Base-by-base conservation (phyloP, 2,329 filamentous ascomycete genomes). In the Arthrobotrys sinensis region DNA sequence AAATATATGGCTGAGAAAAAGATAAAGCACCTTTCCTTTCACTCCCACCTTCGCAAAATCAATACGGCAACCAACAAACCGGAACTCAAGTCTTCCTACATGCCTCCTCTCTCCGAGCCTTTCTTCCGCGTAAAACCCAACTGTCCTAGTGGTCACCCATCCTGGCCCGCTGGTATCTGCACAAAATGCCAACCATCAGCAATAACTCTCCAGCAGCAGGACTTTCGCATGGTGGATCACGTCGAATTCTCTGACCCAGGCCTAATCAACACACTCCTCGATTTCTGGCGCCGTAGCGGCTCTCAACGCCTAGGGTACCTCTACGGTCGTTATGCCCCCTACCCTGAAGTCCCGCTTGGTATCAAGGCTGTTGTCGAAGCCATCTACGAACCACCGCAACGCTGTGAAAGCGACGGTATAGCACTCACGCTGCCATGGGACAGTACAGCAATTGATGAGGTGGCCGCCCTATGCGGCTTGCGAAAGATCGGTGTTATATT, bases 1-100 rank as follows among this genome's bases (percentile, higher is more conserved):
- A 90, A 90, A 70, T 97, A 97, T 82, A 88, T 99, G 16, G 89
- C 90, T 34, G 95, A 99, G 82, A 96, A 95, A 87, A 97, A 97
- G 88, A 97, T 99, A 88, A 99, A 99, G 85, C 97, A 99, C 85
- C 88, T 96, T 32, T 98, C 96, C 0, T 97, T 98, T 85, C 96
- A 99, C 85, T 92, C 94, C 3, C 91, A 98, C 84, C 88, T 99
- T 53, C 91, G 94, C 80, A 99, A 99, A 84, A 91, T 97, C 85
- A 99, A 99, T 85, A 91, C 94, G 12, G 92, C 93, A 12, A 98
- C 96, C 80, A 99, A 99, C 86, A 97, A 97, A 84, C 93, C 95
- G 36, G 95, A 99, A 85, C 89, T 93, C 0, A 94, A 93, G 73
- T 94, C 90, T 84, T 98, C 96, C 5, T 99, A 96, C 84, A 98